These are phyloP conservation scores for Solanum chacoense DNA, from an alignment of 305 asterid genomes.

Conservation along the genomic window DNA sequence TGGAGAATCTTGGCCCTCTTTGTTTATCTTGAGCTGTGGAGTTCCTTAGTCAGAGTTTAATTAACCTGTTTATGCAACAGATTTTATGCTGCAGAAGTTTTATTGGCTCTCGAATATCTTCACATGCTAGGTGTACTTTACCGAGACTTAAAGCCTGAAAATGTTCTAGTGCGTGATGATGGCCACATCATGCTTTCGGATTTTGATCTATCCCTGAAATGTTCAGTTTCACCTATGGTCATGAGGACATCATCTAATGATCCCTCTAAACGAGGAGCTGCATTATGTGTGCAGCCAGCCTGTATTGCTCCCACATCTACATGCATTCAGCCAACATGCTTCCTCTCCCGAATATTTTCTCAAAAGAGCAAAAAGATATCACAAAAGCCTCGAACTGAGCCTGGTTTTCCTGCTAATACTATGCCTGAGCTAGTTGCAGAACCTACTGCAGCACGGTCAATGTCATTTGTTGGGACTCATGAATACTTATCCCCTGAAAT, in stretches of 20 bases:
- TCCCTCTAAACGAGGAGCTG: conserved; percentile 40
- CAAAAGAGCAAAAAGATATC: conserved; percentile 47
- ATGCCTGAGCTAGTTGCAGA: conserved; percentile 90
- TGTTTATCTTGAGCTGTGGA: background rate
- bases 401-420: conserved; percentile 23
- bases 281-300: conserved; percentile 82
- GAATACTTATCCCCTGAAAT: conserved; percentile 27
- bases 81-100: conserved; percentile 94
- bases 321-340: conserved; percentile 86
- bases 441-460: conserved; percentile 85
- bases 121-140: conserved; percentile 96
- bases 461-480: conserved; percentile 94
- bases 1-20: background rate
- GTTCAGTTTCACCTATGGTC: conserved; percentile 84
- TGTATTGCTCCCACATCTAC: conserved; percentile 70
- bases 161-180: conserved; percentile 86
- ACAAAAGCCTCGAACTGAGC: conserved; percentile 37
- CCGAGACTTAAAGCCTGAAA: conserved; percentile 91
- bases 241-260: conserved; percentile 49
- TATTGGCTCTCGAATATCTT: conserved; percentile 85
- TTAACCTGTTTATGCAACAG: conserved; percentile 23
- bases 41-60: background rate
- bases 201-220: conserved; percentile 82
- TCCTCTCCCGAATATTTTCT: conserved; percentile 67
- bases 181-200: conserved; percentile 99